phyloP scores from a whole-genome alignment of 139 green algal species.

The Asterochloris sp. region DNA sequence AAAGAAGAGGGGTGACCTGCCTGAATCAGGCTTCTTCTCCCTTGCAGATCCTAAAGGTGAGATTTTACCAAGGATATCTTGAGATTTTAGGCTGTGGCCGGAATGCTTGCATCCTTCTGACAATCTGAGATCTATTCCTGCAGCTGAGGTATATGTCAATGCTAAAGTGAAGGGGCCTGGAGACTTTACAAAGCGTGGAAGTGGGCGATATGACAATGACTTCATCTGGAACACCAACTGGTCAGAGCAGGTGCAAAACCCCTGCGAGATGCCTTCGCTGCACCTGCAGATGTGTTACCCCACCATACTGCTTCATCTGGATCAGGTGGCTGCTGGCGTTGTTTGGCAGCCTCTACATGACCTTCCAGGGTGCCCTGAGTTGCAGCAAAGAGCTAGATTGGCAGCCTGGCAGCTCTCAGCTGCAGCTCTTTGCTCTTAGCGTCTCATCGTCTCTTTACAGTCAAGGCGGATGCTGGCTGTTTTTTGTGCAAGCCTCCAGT shows the following conservation, averaged over 20 bases:
- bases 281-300: no score
- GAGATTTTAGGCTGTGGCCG: background rate
- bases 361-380: slow-evolving; percentile 34
- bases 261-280: background rate
- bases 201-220: slow-evolving; percentile 66
- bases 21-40: slow-evolving; percentile 45
- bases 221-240: slow-evolving; percentile 91
- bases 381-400: slow-evolving; percentile 41
- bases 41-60: slow-evolving; percentile 42
- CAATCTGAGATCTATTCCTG: background rate
- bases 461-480: no score
- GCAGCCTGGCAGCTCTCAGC: background rate
- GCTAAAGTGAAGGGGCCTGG: slow-evolving; percentile 29
- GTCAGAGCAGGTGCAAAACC: slow-evolving; percentile 36
- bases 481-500: no score
- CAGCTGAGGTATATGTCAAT: slow-evolving; percentile 33
- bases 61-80: background rate
- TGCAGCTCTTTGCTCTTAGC: background rate
- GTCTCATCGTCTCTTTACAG: background rate
- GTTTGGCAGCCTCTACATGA: slow-evolving; percentile 34
- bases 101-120: no score
- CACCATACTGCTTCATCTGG: background rate
- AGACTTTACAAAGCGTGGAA: slow-evolving; percentile 56
- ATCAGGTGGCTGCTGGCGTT: background rate
- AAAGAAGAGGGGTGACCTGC: slow-evolving; percentile 15